A percentile compares a stretch with the other conserved stretches of the same genome.
Evolutionary conservation across 345 rosid species (phyloP).

Genomic region (Arabis hirsuta): DNA sequence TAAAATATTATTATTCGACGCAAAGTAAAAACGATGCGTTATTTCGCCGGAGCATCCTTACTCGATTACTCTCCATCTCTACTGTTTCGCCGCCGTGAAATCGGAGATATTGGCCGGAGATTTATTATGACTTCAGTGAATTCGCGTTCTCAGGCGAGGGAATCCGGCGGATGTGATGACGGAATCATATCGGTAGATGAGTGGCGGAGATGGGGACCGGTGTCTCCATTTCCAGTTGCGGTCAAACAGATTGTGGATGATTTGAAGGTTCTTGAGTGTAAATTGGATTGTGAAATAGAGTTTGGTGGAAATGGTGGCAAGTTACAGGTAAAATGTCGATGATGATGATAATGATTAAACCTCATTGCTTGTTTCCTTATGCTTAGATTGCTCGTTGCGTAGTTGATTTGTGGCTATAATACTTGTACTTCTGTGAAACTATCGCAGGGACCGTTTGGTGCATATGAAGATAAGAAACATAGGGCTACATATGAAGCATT

Average conservation of each 20-base stretch:
- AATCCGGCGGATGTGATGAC: conserved; percentile 33
- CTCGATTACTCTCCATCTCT: no score
- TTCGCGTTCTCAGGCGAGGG: conserved; percentile 49
- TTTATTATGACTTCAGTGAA: conserved; percentile 40
- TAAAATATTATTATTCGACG: no score
- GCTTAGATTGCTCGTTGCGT: neutral
- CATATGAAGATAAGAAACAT: conserved; percentile 88
- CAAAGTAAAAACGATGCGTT: no score
- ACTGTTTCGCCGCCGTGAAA: conserved; percentile 28
- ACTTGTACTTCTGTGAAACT: conserved; percentile 5
- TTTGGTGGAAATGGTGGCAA: conserved; percentile 92
- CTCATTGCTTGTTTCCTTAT: conserved; percentile 13
- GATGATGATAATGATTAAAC: neutral
- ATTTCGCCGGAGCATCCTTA: no score
- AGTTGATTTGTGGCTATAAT: neutral
- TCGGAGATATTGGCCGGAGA: conserved; percentile 34
- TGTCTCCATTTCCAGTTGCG: conserved; percentile 68
- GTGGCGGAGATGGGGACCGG: conserved; percentile 83
- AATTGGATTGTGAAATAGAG: conserved; percentile 58
- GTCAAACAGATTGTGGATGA: conserved; percentile 68
- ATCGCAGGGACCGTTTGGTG: conserved; percentile 69
- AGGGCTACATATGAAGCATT: conserved; percentile 80
- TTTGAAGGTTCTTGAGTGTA: conserved; percentile 69
- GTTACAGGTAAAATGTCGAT: conserved; percentile 56
- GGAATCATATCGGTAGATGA: conserved; percentile 59